Conservation (phyloP, 2,329 filamentous ascomycete species). For the Clarireedia sp. region DNA sequence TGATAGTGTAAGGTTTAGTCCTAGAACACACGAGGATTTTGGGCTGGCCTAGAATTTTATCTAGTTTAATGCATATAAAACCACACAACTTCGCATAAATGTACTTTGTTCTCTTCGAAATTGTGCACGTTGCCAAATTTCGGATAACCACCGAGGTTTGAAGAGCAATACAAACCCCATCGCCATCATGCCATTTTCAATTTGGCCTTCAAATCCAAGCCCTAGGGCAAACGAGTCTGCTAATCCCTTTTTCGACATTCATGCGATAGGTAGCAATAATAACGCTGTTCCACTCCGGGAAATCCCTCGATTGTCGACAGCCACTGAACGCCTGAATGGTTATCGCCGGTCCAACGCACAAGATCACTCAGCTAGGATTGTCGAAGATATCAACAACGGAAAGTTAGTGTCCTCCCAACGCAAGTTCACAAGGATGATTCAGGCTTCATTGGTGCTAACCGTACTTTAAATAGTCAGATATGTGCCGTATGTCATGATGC, state of each 20-base stretch:
- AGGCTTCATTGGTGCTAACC: background rate
- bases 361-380: conserved; percentile 4
- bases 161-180: no score
- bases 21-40: no score
- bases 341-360: conserved; percentile 1
- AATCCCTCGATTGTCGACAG: conserved; percentile 1
- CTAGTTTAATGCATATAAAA: no score
- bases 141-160: no score
- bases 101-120: no score
- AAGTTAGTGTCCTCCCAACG: background rate
- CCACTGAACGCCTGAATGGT: conserved; percentile 7
- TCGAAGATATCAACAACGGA: conserved; percentile 12
- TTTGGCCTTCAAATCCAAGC: no score
- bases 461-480: background rate
- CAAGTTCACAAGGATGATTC: background rate
- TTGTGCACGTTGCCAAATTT: no score
- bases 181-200: no score
- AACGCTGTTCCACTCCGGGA: background rate
- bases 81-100: no score
- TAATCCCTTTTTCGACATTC: background rate
- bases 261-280: background rate
- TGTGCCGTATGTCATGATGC: background rate
- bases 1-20: no score
- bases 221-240: background rate
- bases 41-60: no score